Evolutionary conservation across 1,284 basidiomycete species (phyloP), one percentile per base, ranked within the genome.

Genomic region (Apiotrichum sp.): DNA sequence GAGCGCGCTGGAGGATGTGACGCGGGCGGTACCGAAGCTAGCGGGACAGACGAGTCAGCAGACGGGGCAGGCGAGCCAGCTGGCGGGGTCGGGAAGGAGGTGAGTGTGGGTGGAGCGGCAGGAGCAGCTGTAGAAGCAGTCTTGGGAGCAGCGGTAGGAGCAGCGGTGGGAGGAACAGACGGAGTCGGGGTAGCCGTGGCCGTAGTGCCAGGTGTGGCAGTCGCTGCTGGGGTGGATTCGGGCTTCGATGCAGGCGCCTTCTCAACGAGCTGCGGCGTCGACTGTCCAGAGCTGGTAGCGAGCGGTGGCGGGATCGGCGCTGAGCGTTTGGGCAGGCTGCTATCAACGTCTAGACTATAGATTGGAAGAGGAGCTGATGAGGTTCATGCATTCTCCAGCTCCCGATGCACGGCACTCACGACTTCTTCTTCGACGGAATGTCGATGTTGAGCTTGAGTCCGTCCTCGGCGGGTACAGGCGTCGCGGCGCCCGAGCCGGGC

Each of bases 401-500:
- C 22, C 22, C 22, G 22, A 22, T 22, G 36, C 13, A 38, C 13
- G 36, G 13, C 36, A 44, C 50, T 52, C 50, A 52, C 46, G 34
- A 42, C 40, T 48, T 47, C 40, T 41, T 48, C 29, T n/a, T 13
- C 10, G 45, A 69, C 47, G 22, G 75, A 75, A 63, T 84, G 85
- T 22, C 22, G 13, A 93, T 92, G 62, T 86, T 80, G 70, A 93
- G 90, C 36, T 84, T 87, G 61, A 93, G 81, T 29, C 58, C 52
- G 13, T 22, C 45, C 7, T 44, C 50, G 2, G 34, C 29, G 9
- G 35, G 36, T 5, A 52, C 51, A 62, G 65, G 64, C 16, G 65
- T 67, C 14, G 64, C 58, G 10, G 62, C 46, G 10, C 65, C 66
- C 16, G 69, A 66, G 9, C 61, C 63, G 1, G 56, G 29, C 50